A percentile compares a stretch with the other conserved stretches of the same genome.
Conservation (phyloP, 176 grass and related monocot species). For the Lolium multiflorum region DNA sequence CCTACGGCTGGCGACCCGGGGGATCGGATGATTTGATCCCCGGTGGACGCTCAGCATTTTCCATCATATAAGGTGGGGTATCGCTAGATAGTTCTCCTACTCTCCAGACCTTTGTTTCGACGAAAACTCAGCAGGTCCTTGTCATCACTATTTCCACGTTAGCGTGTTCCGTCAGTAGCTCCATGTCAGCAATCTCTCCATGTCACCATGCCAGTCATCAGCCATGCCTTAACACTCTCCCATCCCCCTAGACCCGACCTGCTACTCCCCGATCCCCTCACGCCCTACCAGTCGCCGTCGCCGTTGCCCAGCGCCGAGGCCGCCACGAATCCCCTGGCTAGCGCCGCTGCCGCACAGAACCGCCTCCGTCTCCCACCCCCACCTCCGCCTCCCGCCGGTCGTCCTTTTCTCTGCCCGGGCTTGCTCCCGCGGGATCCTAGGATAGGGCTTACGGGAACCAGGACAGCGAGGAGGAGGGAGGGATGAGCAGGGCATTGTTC, state of each 20-base stretch:
- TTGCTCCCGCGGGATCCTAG: neutral
- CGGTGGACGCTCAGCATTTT: too few relatives aligned
- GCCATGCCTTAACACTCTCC: neutral
- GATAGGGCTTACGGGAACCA: conserved; percentile 35
- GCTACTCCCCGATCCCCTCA: neutral
- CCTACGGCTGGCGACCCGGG: too few relatives aligned
- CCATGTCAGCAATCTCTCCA: neutral
- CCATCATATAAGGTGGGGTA: too few relatives aligned
- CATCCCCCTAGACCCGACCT: neutral
- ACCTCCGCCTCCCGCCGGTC: too few relatives aligned
- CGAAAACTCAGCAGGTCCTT: too few relatives aligned
- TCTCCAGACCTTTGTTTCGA: too few relatives aligned
- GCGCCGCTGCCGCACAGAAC: neutral
- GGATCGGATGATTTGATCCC: too few relatives aligned
- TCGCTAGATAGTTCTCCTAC: too few relatives aligned
- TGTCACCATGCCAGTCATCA: neutral
- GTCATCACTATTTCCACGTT: too few relatives aligned
- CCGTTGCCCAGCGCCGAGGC: neutral
- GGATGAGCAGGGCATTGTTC: too few relatives aligned
- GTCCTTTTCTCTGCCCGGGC: neutral
- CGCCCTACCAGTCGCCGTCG: too few relatives aligned
- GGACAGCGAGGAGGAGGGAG: conserved; percentile 23
- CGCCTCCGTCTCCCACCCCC: too few relatives aligned
- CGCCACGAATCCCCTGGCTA: neutral
- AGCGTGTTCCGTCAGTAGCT: neutral